Evolutionary conservation across 2,329 filamentous ascomycete genomes (phyloP).

Genomic region (Colletotrichum sojae): DNA sequence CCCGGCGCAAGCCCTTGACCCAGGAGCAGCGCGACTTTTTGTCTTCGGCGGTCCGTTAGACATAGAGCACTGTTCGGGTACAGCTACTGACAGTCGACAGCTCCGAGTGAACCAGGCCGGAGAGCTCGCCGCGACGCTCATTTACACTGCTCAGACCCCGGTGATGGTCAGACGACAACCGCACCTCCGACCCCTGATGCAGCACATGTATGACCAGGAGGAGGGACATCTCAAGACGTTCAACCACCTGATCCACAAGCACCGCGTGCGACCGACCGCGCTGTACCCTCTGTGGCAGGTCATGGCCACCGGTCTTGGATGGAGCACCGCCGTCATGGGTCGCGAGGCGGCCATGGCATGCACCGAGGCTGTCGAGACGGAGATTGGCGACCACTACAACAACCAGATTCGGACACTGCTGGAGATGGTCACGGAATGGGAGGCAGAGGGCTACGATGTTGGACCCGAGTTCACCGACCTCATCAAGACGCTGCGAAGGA

Average conservation of each 20-base stretch:
- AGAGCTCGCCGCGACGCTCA: constrained; percentile 95
- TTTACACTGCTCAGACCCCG: constrained; percentile 91
- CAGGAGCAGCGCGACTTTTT: constrained; percentile 81
- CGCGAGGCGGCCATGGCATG: constrained; percentile 98
- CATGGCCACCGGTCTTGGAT: constrained; percentile 85
- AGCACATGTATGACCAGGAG: constrained; percentile 99
- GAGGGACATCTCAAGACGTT: constrained; percentile 89
- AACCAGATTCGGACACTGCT: constrained; percentile 87
- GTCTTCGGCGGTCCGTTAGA: constrained; percentile 73
- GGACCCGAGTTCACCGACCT: constrained; percentile 83
- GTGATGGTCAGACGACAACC: constrained; percentile 85
- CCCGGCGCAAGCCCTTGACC: constrained; percentile 73
- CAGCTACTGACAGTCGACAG: constrained; percentile 52
- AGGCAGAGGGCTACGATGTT: constrained; percentile 82
- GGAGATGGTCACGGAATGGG: constrained; percentile 84
- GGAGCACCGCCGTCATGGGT: constrained; percentile 90
- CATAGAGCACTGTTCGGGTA: constrained; percentile 11
- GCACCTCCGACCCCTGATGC: constrained; percentile 90
- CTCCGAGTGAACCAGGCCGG: constrained; percentile 97
- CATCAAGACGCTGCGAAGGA: constrained; percentile 81
- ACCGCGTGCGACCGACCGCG: constrained; percentile 91
- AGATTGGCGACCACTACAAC: constrained; percentile 97
- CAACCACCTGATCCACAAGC: constrained; percentile 84
- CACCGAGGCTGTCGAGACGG: constrained; percentile 97
- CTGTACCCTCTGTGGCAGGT: constrained; percentile 93